Conservation (phyloP, 495 filamentous ascomycete genomes). For the Trichoderma virens region DNA sequence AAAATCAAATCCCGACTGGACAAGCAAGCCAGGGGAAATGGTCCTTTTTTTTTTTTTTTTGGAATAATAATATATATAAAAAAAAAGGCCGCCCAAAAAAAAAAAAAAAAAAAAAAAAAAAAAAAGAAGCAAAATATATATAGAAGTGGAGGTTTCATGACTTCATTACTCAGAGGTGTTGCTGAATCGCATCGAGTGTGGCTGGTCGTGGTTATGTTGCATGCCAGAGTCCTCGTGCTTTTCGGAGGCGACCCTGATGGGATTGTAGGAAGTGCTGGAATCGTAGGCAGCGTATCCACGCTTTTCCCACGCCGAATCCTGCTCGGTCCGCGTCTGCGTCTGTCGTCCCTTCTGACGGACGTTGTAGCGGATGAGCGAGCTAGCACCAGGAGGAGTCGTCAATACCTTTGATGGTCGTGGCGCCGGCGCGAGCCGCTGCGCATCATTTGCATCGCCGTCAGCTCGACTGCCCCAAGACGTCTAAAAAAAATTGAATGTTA, state of each 20-base stretch:
- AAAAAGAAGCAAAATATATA: too few relatives aligned
- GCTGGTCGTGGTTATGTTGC: background rate
- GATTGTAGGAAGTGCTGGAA: constrained; percentile 3
- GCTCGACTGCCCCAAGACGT: constrained; percentile 65
- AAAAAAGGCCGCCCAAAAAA: background rate
- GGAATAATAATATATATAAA: too few relatives aligned
- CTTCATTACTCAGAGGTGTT: constrained; percentile 7
- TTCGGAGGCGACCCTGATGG: background rate
- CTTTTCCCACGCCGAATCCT: constrained; percentile 6
- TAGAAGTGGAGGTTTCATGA: constrained; percentile 8
- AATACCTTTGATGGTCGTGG: constrained; percentile 41
- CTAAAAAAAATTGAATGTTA: constrained; percentile 28
- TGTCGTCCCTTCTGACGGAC: constrained; percentile 8
- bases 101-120: background rate
- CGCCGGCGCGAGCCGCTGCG: constrained; percentile 44
- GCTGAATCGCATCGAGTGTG: background rate
- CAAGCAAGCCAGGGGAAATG: background rate
- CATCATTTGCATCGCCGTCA: constrained; percentile 57
- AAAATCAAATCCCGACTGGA: background rate
- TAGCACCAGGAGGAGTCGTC: constrained; percentile 32
- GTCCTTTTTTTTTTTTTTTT: background rate
- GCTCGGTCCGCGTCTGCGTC: background rate
- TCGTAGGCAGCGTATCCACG: background rate
- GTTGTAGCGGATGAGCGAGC: constrained; percentile 15
- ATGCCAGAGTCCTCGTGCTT: constrained; percentile 10